phyloP scores from a whole-genome alignment of 192 early-diverging fungal species.

The Coemansia sp. region DNA sequence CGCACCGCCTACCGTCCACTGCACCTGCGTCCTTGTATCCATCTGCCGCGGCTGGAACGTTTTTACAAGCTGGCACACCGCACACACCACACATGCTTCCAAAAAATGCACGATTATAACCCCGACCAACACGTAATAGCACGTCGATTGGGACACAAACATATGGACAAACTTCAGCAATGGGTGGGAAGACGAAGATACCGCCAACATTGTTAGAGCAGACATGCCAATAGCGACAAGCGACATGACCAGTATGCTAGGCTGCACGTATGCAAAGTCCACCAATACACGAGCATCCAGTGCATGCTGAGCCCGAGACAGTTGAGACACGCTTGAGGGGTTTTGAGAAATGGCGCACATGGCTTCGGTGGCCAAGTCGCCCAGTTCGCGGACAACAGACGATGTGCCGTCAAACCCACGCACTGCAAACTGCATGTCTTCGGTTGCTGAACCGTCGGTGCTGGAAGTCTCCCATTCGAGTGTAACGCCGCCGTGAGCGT shows the following conservation, averaged over 20 bases:
- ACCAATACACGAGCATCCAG: slow-evolving; percentile 23
- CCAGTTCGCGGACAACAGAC: slow-evolving; percentile 31
- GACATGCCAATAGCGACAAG: slow-evolving; percentile 9
- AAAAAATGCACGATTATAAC: slow-evolving; percentile 14
- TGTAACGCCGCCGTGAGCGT: slow-evolving; percentile 19
- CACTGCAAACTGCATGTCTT: slow-evolving; percentile 47
- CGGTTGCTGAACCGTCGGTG: background rate
- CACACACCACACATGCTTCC: slow-evolving; percentile 32
- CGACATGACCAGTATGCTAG: slow-evolving; percentile 9
- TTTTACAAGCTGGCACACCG: slow-evolving; percentile 42
- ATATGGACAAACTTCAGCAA: slow-evolving; percentile 11
- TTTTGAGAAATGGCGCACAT: slow-evolving; percentile 15
- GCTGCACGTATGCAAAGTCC: slow-evolving; percentile 23
- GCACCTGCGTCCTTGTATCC: slow-evolving; percentile 24
- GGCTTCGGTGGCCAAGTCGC: slow-evolving; percentile 35
- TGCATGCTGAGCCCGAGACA: slow-evolving; percentile 18
- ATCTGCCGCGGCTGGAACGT: slow-evolving; percentile 49
- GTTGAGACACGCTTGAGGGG: slow-evolving; percentile 2
- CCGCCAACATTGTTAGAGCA: slow-evolving; percentile 14
- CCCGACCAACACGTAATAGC: slow-evolving; percentile 26
- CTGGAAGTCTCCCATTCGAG: slow-evolving; percentile 29
- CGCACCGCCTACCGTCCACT: slow-evolving; percentile 40
- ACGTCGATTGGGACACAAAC: slow-evolving; percentile 14
- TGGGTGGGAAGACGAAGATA: slow-evolving; percentile 16
- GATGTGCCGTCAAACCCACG: slow-evolving; percentile 19